phyloP scores from a whole-genome alignment of 1,139 yeast species.

The Lodderomyces theae region DNA sequence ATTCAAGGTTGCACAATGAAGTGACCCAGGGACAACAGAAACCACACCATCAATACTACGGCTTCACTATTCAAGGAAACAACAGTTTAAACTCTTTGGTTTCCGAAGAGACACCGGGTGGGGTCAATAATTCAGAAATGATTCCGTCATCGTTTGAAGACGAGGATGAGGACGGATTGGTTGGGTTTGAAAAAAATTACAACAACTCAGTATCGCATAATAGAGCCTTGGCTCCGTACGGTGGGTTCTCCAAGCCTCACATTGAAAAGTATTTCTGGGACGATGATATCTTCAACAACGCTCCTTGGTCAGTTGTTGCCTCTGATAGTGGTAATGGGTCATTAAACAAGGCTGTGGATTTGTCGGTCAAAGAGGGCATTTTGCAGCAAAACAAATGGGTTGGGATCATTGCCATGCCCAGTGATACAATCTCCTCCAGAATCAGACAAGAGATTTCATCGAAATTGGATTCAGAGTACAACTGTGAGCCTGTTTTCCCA shows the following conservation, averaged over 20 bases:
- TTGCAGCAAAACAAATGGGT: slow-evolving; percentile 65
- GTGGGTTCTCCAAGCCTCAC: slow-evolving; percentile 66
- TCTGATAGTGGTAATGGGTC: slow-evolving; percentile 87
- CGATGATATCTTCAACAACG: slow-evolving; percentile 60
- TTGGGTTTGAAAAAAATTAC: slow-evolving; percentile 6
- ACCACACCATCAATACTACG: slow-evolving; percentile 13
- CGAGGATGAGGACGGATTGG: slow-evolving; percentile 13
- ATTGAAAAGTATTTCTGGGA: slow-evolving; percentile 42
- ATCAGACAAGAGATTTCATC: slow-evolving; percentile 51
- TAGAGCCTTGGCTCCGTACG: slow-evolving; percentile 60
- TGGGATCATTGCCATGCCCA: slow-evolving; percentile 89
- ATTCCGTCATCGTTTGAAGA: slow-evolving; percentile 16
- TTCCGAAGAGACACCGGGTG: slow-evolving; percentile 18
- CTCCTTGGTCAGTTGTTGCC: slow-evolving; percentile 73
- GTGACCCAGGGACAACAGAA: slow-evolving; percentile 1
- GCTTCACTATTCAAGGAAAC: slow-evolving; percentile 27
- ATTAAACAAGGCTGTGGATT: slow-evolving; percentile 75
- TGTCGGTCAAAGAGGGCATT: slow-evolving; percentile 52
- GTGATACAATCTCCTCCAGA: slow-evolving; percentile 66
- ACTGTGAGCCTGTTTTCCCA: slow-evolving; percentile 67
- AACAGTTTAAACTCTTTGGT: slow-evolving; percentile 32
- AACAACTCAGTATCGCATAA: slow-evolving; percentile 14
- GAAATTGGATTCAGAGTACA: slow-evolving; percentile 44
- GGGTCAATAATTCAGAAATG: slow-evolving; percentile 3
- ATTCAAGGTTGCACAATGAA: slow-evolving; percentile 1